These are phyloP conservation scores for Canavalia gladiata DNA, from an alignment of 306 rosid genomes.

Conservation along the genomic window DNA sequence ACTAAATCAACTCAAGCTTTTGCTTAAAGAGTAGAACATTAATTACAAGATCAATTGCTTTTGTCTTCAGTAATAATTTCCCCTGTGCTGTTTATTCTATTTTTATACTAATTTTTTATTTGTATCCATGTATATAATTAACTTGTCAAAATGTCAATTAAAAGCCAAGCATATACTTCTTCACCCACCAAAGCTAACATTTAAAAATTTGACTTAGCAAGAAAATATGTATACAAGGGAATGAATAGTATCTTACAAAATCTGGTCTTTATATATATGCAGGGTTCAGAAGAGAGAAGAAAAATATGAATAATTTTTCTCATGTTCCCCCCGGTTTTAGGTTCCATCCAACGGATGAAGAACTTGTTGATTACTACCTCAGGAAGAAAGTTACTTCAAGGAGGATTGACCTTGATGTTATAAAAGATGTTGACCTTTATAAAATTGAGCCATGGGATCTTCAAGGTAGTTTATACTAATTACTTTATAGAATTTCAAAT, in stretches of 20 bases:
- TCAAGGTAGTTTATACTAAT: slow-evolving; percentile 61
- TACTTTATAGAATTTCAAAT: neutral
- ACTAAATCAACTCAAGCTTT: neutral
- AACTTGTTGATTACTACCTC: slow-evolving; percentile 94
- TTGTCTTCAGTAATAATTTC: neutral
- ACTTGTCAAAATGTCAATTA: neutral
- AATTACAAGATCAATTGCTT: neutral
- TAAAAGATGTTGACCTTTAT: slow-evolving; percentile 93
- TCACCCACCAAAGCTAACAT: neutral
- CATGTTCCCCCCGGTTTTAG: slow-evolving; percentile 97
- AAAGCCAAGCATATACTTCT: neutral
- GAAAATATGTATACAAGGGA: neutral
- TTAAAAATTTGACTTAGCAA: neutral
- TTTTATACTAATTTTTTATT: neutral
- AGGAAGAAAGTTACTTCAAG: slow-evolving; percentile 79
- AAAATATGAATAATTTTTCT: slow-evolving; percentile 63
- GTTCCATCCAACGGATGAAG: slow-evolving; percentile 97
- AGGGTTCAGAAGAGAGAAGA: slow-evolving; percentile 46
- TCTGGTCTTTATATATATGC: slow-evolving; percentile 4
- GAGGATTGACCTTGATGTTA: slow-evolving; percentile 85
- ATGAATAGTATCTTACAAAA: neutral
- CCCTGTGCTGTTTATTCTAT: neutral
- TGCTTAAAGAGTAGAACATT: neutral
- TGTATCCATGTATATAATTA: neutral
- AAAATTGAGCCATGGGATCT: slow-evolving; percentile 99